Conservation (phyloP, 306 rosid genomes). For the Trichosanthes truncata region DNA sequence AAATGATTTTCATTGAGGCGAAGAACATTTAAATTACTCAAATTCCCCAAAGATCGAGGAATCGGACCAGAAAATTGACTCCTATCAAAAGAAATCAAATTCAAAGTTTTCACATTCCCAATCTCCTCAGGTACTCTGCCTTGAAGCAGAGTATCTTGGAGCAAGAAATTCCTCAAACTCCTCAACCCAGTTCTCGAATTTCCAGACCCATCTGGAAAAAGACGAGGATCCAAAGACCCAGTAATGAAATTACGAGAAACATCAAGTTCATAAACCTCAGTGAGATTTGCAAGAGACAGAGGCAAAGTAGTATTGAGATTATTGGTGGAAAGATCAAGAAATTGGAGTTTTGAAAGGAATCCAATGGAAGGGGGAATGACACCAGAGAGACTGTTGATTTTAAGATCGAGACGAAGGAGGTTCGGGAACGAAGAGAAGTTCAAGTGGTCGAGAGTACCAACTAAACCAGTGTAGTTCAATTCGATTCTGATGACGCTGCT, state of each 20-base stretch:
- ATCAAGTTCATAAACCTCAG: constrained; percentile 42
- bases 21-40: constrained; percentile 27
- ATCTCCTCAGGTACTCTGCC: constrained; percentile 42
- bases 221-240: constrained; percentile 29
- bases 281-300: constrained; percentile 44
- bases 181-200: constrained; percentile 26
- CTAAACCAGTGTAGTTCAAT: constrained; percentile 30
- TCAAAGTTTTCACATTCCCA: constrained; percentile 33
- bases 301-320: constrained; percentile 34
- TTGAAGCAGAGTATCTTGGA: constrained; percentile 28
- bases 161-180: constrained; percentile 27
- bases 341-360: constrained; percentile 29
- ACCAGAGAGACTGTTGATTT: constrained; percentile 32
- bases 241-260: constrained; percentile 35
- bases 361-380: constrained; percentile 39
- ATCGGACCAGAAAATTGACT: constrained; percentile 33
- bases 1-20: constrained; percentile 25
- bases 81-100: constrained; percentile 27
- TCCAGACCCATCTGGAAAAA: constrained; percentile 31
- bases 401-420: constrained; percentile 48
- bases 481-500: constrained; percentile 23
- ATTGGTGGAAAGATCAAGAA: constrained; percentile 46
- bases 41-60: constrained; percentile 38
- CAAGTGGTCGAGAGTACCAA: constrained; percentile 36
- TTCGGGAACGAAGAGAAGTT: constrained; percentile 43